Evolutionary conservation across 345 rosid genomes (phyloP), one percentile per base, ranked within the genome.

Genomic region (Melastoma malabathricum): DNA sequence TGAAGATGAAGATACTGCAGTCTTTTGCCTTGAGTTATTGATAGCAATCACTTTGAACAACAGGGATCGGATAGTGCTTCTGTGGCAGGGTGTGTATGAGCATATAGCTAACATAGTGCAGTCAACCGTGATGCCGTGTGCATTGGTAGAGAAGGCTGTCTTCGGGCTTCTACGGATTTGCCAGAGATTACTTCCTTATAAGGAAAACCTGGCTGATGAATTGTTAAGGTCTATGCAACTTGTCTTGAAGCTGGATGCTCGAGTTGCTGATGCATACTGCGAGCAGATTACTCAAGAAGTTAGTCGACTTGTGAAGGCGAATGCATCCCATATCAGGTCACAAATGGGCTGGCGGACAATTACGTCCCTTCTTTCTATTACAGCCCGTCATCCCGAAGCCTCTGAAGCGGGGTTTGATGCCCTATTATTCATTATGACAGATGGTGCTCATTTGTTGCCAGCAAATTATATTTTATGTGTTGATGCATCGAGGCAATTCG

Each of bases 1-100:
- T 3, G 98, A 92, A 73, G 98, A 87, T 63, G 98, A 92, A 70
- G 98, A 92, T 69, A 92, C 98, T 46, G 98, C 95, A 51, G 98
- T 92, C 69, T 92, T 92, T 78, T 92, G 98, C 67, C 75, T 92
- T 52, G 97, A 87, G 66, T 68, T 92, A 77, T 82, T 92, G 47
- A 92, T 92, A 69, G 97, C 97, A 51, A 92, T 87, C 59, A 84
- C 98, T 60, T 77, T 92, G 64, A 92, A 87, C 69, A 87, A 88
- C 73, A 71, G 98, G 57, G 98, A 92, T 68, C 76, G 97, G 70
- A 92, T 92, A 58, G 88, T 59, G 57, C 89, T 87, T 57, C 75
- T 92, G 12, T 92, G 98, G 98, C 95, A 81, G 68, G 95, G 97
- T 52, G 98, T 92, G 43, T 92, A 92, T 60, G 97, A 92, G 65